phyloP scores from a whole-genome alignment of 768 basidiomycete species.

The Hypholoma sublateritium region DNA sequence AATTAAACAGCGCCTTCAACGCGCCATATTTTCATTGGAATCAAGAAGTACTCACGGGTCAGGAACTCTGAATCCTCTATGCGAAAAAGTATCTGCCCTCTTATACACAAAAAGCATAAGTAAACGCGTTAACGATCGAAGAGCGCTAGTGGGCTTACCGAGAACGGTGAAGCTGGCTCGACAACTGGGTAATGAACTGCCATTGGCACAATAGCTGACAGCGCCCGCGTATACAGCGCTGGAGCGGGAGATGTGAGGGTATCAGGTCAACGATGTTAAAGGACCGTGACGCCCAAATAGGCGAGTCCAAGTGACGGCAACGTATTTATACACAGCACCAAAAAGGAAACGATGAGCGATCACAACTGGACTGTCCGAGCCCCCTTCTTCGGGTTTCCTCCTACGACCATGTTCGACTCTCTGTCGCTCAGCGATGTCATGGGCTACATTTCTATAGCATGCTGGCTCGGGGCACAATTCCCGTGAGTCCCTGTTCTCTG shows the following conservation, averaged over 20 bases:
- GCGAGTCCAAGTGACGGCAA: neutral
- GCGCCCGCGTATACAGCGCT: neutral
- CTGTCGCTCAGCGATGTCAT: slow-evolving; percentile 57
- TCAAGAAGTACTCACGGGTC: neutral
- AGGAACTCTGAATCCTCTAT: neutral
- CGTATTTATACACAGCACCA: slow-evolving; percentile 3
- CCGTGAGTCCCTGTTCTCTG: slow-evolving; percentile 56
- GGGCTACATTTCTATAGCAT: slow-evolving; percentile 70
- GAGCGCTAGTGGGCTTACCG: neutral
- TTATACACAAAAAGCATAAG: neutral
- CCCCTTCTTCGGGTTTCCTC: slow-evolving; percentile 19
- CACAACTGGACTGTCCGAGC: neutral
- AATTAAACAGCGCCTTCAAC: neutral
- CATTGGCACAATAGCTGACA: neutral
- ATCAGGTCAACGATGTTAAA: neutral
- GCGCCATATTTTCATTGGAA: neutral
- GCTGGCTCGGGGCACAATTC: slow-evolving; percentile 87
- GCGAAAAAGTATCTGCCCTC: neutral
- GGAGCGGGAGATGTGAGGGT: neutral
- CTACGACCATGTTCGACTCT: slow-evolving; percentile 26
- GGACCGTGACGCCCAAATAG: too few relatives aligned
- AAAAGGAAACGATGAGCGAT: slow-evolving; percentile 6
- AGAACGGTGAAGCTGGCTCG: neutral
- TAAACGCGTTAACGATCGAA: neutral
- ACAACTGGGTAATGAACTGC: neutral